These are phyloP conservation scores for Jatropha multifida DNA, from an alignment of 441 rosid genomes.

Conservation along the genomic window DNA sequence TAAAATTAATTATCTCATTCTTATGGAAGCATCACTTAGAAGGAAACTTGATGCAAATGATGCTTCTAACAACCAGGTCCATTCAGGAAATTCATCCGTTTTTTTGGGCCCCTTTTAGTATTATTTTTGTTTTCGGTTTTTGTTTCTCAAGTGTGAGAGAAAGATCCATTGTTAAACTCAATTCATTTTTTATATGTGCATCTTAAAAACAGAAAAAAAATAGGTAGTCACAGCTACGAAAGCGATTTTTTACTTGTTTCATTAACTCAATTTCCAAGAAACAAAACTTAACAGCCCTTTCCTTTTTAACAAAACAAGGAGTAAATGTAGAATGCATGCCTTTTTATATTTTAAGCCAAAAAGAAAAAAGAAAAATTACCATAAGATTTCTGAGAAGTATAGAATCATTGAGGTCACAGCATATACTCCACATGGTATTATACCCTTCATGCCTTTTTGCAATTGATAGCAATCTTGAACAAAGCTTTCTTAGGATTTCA, in stretches of 20 bases:
- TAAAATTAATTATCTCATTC: not conserved
- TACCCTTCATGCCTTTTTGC: conserved; percentile 88
- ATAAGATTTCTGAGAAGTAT: conserved; percentile 69
- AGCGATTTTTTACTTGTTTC: no score
- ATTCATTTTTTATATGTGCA: no score
- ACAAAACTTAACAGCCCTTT: no score
- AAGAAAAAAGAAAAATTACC: conserved; percentile 43
- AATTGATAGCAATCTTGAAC: conserved; percentile 61
- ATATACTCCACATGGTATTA: conserved; percentile 78
- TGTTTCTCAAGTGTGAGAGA: no score
- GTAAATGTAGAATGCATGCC: conserved; percentile 12
- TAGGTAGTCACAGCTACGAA: no score
- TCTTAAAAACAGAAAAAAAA: no score
- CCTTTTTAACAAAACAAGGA: not conserved
- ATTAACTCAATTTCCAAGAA: no score
- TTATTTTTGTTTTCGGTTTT: no score
- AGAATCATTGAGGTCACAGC: conserved; percentile 85
- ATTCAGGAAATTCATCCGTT: not conserved
- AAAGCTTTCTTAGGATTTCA: conserved; percentile 58
- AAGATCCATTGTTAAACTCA: no score
- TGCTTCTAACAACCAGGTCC: not conserved
- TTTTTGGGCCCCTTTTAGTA: not conserved
- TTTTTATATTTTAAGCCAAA: not conserved
- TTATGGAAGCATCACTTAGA: not conserved
- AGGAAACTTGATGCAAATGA: conserved; percentile 3